Conservation (phyloP, 768 basidiomycete species). For the Trametopsis cervina region DNA sequence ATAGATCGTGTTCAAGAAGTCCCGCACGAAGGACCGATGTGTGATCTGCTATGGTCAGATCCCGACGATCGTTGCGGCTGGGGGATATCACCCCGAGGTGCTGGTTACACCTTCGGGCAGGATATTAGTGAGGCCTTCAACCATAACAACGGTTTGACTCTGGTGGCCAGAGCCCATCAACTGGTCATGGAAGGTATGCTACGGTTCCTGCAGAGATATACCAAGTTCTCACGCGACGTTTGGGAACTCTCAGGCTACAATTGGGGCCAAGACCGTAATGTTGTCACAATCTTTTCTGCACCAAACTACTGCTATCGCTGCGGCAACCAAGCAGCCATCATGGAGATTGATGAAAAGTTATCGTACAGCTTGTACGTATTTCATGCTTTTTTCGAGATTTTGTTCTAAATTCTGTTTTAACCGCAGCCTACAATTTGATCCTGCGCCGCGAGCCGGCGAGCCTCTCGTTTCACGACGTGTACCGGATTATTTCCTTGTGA, state of each 20-base stretch:
- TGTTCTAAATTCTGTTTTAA: slow-evolving; percentile 8
- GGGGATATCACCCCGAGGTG: slow-evolving; percentile 98
- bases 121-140: slow-evolving; percentile 99
- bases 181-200: slow-evolving; percentile 89
- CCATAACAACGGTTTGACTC: slow-evolving; percentile 96
- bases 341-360: slow-evolving; percentile 99
- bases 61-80: slow-evolving; percentile 99
- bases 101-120: slow-evolving; percentile 98
- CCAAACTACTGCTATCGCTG: slow-evolving; percentile 99
- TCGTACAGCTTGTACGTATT: slow-evolving; percentile 82
- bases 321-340: slow-evolving; percentile 98
- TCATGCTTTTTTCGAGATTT: slow-evolving; percentile 3
- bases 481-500: slow-evolving; percentile 89
- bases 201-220: background rate
- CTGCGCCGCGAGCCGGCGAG: slow-evolving; percentile 97
- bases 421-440: slow-evolving; percentile 96
- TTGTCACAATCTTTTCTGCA: slow-evolving; percentile 99
- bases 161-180: slow-evolving; percentile 92
- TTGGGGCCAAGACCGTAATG: slow-evolving; percentile 99
- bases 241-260: slow-evolving; percentile 58
- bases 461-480: slow-evolving; percentile 94
- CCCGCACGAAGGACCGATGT: slow-evolving; percentile 99
- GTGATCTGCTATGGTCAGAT: slow-evolving; percentile 98
- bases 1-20: slow-evolving; percentile 99
- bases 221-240: slow-evolving; percentile 1